Evolutionary conservation across 2,329 filamentous ascomycete species (phyloP).

Genomic region (Tolypocladium inflatum): DNA sequence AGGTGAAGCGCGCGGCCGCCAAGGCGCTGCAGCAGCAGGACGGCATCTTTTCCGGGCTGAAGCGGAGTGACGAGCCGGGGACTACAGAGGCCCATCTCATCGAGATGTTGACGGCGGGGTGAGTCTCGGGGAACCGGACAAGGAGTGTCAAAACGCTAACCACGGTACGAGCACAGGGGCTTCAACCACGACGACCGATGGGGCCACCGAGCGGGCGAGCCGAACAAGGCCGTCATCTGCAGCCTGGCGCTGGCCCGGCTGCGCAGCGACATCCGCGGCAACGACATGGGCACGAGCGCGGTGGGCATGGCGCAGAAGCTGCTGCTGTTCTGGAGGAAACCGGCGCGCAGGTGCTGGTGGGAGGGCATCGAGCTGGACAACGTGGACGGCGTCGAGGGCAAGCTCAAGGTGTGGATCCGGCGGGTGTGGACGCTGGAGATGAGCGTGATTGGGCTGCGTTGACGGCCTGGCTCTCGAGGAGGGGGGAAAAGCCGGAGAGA

Average conservation of each 20-base stretch:
- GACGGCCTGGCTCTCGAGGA: background rate
- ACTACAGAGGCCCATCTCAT: conserved; percentile 98
- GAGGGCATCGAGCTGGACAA: conserved; percentile 87
- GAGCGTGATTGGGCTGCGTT: conserved; percentile 74
- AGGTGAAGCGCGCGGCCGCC: conserved; percentile 88
- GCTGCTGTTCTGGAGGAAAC: conserved; percentile 95
- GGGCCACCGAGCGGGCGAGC: conserved; percentile 95
- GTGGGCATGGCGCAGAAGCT: conserved; percentile 99
- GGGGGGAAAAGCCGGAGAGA: background rate
- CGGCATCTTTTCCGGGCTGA: conserved; percentile 91
- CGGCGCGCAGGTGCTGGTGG: conserved; percentile 96
- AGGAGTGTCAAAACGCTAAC: background rate
- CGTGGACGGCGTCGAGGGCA: conserved; percentile 83
- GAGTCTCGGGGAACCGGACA: conserved; percentile 24
- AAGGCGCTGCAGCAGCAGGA: conserved; percentile 78
- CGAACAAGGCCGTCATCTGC: conserved; percentile 97
- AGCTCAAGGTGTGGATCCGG: conserved; percentile 95
- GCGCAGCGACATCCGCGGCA: conserved; percentile 83
- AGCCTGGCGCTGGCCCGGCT: conserved; percentile 87
- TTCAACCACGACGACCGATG: conserved; percentile 94
- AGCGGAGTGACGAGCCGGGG: conserved; percentile 90
- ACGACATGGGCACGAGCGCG: conserved; percentile 63
- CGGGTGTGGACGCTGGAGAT: conserved; percentile 98
- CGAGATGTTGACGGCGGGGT: conserved; percentile 98
- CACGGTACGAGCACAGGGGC: conserved; percentile 46